These are phyloP conservation scores for Rubia peregrina DNA, from an alignment of 305 asterid species.

Conservation along the genomic window DNA sequence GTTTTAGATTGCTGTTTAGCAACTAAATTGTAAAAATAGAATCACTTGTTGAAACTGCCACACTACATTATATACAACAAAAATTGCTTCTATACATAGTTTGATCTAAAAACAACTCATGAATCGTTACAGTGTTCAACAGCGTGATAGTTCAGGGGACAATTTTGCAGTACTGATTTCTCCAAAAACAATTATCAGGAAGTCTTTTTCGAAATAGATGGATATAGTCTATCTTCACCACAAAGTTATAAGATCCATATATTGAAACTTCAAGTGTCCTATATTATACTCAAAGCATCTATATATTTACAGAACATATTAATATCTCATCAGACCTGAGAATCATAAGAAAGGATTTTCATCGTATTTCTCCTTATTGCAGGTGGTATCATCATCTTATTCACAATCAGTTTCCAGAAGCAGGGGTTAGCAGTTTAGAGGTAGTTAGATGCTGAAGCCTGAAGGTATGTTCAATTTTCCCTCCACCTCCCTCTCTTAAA, in stretches of 20 bases:
- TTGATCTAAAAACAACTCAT: background rate
- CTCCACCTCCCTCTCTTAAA: background rate
- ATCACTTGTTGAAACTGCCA: background rate
- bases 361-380: slow-evolving; percentile 21
- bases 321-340: slow-evolving; percentile 5
- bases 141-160: background rate
- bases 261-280: background rate
- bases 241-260: background rate
- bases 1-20: background rate
- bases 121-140: background rate
- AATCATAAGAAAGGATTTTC: slow-evolving; percentile 1
- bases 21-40: background rate
- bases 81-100: background rate
- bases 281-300: background rate
- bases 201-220: background rate
- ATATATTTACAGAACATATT: background rate
- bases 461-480: background rate
- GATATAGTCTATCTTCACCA: background rate
- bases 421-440: slow-evolving; percentile 13
- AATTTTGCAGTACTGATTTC: background rate
- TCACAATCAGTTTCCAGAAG: slow-evolving; percentile 53
- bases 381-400: slow-evolving; percentile 86
- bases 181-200: background rate
- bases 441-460: background rate
- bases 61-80: background rate